phyloP scores from a whole-genome alignment of 768 basidiomycete genomes.

The Tylopilus cervinicoccineus region DNA sequence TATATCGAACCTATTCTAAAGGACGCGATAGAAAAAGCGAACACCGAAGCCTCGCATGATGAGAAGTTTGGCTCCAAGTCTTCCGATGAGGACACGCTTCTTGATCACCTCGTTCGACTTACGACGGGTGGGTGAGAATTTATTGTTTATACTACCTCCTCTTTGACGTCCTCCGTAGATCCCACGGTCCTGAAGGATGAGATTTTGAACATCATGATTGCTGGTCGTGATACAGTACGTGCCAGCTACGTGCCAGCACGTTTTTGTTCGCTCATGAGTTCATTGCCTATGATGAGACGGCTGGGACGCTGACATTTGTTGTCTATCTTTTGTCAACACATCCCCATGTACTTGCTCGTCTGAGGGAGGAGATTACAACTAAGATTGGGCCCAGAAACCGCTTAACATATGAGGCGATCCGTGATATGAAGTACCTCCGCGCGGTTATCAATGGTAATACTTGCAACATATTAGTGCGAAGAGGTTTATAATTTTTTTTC shows the following conservation, averaged over 20 bases:
- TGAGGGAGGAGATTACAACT: conserved; percentile 52
- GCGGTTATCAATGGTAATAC: conserved; percentile 58
- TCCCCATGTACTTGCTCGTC: conserved; percentile 41
- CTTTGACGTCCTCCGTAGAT: conserved; percentile 15
- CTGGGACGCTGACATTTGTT: conserved; percentile 32
- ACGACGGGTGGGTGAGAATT: conserved; percentile 35
- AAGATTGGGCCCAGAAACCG: conserved; percentile 46
- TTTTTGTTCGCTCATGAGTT: neutral
- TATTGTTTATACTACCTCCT: conserved; percentile 20
- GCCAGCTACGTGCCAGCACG: neutral
- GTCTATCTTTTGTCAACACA: conserved; percentile 49
- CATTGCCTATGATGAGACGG: conserved; percentile 34
- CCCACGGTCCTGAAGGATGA: conserved; percentile 29
- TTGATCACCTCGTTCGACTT: conserved; percentile 52
- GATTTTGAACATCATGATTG: conserved; percentile 34
- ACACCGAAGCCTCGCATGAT: conserved; percentile 4
- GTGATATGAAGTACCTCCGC: conserved; percentile 59
- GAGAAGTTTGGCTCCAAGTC: conserved; percentile 29
- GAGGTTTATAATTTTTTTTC: neutral
- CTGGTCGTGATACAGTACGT: conserved; percentile 27
- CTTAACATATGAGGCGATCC: conserved; percentile 53
- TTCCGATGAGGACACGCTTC: conserved; percentile 44
- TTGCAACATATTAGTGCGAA: neutral
- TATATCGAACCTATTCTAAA: conserved; percentile 36
- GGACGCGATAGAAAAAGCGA: conserved; percentile 45